Conservation (phyloP, 2,329 filamentous ascomycete species). For the Sporothrix sp. region DNA sequence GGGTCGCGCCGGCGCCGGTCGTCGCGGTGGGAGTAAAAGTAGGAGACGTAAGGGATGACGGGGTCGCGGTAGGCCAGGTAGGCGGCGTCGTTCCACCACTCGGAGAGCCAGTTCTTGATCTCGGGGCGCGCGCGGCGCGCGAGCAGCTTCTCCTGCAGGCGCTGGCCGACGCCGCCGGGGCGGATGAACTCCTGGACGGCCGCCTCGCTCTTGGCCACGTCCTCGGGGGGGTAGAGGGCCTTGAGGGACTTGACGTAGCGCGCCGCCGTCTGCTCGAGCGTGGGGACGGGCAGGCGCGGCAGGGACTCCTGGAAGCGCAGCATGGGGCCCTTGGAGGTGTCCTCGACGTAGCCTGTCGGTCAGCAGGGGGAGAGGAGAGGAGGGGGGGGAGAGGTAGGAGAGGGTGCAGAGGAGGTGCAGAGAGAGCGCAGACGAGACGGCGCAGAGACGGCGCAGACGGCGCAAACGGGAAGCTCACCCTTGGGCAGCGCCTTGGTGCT, state of each 20-base stretch:
- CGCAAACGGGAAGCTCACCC: no score
- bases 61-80: slow-evolving; percentile 92
- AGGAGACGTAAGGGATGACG: slow-evolving; percentile 94
- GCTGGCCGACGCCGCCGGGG: slow-evolving; percentile 72
- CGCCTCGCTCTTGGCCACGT: slow-evolving; percentile 65
- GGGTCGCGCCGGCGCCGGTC: slow-evolving; percentile 81
- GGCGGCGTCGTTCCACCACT: slow-evolving; percentile 97
- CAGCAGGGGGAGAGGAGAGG: not conserved
- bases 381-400: not conserved
- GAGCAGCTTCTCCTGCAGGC: slow-evolving; percentile 78
- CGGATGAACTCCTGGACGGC: slow-evolving; percentile 82
- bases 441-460: no score
- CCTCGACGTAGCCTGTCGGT: slow-evolving; percentile 62
- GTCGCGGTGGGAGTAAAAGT: slow-evolving; percentile 98
- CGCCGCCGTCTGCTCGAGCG: slow-evolving; percentile 70
- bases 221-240: slow-evolving; percentile 58
- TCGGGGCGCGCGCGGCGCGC: slow-evolving; percentile 71
- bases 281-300: slow-evolving; percentile 67
- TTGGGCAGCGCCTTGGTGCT: slow-evolving; percentile 34
- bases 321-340: slow-evolving; percentile 69
- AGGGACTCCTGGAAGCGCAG: slow-evolving; percentile 81
- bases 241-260: slow-evolving; percentile 74
- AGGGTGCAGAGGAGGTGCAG: slow-evolving; percentile 11
- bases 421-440: slow-evolving; percentile 37
- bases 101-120: slow-evolving; percentile 85